Evolutionary conservation across 805 yeast genomes (phyloP), one percentile per base, ranked within the genome.

Genomic region (Myxozyma vanderwaltii): DNA sequence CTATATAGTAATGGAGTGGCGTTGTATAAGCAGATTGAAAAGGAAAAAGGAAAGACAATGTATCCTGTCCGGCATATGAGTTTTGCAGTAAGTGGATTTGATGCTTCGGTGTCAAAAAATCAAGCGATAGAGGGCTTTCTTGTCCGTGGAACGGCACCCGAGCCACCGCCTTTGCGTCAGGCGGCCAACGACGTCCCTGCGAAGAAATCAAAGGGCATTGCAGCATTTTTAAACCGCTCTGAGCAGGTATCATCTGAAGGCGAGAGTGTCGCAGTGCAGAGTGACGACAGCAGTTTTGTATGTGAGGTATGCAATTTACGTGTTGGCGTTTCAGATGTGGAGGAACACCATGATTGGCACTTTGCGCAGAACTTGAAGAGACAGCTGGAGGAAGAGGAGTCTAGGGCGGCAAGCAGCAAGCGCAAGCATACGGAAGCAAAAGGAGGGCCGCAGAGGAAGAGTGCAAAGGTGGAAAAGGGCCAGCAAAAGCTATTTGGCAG

Each of bases 341-440:
- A 55, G 6, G 78, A 76, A 51, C 80, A 76, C 56, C 55, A 54
- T 10, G 80, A 76, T 54, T 76, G 77, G 76, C 80, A 76, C 45
- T 69, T 70, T 54, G 80, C 80, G 4, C 60, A 59, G 49, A 63
- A 65, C 8, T 62, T 76, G 17, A 44, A 51, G n/a, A 27, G 51
- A n/a, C 50, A 56, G 26, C 19, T 58, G 26, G 55, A 46, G 19
- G 44, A 46, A n/a, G 54, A 47, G 23, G 62, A 51, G 17, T 36
- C 33, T 31, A 44, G n/a, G n/a, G n/a, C n/a, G 33, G n/a, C 33
- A 4, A 26, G 19, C 8, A 44, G 48, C 33, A 29, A 29, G 10
- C 33, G 33, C 10, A 29, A 29, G 10, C 6, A 6, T 29, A 7
- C 33, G 6, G 33, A 29, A 7, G 33, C 33, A 10, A 29, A 10